Conservation (phyloP, 202 grass and related monocot species). For the Hordeum pubiflorum region DNA sequence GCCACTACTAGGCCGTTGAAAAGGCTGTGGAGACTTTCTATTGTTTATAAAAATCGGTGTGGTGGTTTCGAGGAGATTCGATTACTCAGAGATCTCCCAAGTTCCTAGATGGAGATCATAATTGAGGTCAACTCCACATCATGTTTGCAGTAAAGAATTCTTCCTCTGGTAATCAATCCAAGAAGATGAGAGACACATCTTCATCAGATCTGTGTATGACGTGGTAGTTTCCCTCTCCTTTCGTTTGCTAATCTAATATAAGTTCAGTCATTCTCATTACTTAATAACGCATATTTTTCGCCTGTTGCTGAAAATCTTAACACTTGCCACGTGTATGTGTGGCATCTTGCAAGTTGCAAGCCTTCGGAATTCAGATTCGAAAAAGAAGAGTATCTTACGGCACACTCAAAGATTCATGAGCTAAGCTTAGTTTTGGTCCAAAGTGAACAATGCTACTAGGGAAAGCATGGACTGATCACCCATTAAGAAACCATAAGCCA, state of each 20-base stretch:
- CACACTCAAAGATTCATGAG: background rate
- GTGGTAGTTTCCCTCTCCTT: background rate
- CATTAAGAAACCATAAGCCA: background rate
- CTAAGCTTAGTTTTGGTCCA: background rate
- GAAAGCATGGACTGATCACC: background rate
- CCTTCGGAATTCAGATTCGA: background rate
- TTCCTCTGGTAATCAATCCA: background rate
- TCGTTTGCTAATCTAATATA: background rate
- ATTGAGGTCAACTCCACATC: background rate
- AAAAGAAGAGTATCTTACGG: background rate
- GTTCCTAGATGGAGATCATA: background rate
- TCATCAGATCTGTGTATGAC: background rate
- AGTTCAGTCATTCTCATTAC: background rate
- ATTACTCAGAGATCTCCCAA: background rate
- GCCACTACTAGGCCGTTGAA: too few relatives aligned
- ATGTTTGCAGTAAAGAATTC: background rate
- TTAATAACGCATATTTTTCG: background rate
- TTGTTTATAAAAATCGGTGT: background rate
- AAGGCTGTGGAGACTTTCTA: background rate
- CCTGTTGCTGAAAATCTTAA: background rate
- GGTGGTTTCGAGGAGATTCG: conserved; percentile 1
- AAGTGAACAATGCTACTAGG: background rate
- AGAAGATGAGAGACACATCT: background rate
- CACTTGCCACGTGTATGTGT: too few relatives aligned
- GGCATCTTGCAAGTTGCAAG: background rate